Conservation (phyloP, 2,329 filamentous ascomycete genomes). For the Ascomycota sp. region DNA sequence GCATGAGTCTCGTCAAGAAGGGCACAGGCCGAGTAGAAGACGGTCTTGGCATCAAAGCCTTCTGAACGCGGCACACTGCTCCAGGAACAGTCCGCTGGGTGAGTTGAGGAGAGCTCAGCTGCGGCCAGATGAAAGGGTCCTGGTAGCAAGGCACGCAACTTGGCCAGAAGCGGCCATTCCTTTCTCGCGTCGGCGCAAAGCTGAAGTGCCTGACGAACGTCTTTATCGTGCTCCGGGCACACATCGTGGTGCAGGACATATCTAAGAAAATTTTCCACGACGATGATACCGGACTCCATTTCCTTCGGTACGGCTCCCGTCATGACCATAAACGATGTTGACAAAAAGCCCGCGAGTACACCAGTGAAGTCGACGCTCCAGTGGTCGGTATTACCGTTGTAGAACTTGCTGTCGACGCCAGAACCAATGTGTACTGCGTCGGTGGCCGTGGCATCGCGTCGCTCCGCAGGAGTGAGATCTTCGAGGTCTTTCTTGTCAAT, state of each 20-base stretch:
- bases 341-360: slow-evolving; percentile 61
- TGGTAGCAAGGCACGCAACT: slow-evolving; percentile 34
- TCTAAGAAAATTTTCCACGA: slow-evolving; percentile 69
- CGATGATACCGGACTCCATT: slow-evolving; percentile 35
- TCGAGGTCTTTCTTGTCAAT: slow-evolving; percentile 30
- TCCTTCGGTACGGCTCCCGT: slow-evolving; percentile 30
- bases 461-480: slow-evolving; percentile 34
- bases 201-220: slow-evolving; percentile 41
- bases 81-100: slow-evolving; percentile 10
- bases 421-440: slow-evolving; percentile 31
- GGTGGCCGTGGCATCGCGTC: slow-evolving; percentile 39
- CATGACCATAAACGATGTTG: slow-evolving; percentile 28
- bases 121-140: slow-evolving; percentile 65
- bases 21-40: slow-evolving; percentile 22
- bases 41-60: slow-evolving; percentile 17
- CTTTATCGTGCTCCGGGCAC: slow-evolving; percentile 53
- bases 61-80: slow-evolving; percentile 13
- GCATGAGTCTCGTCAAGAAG: slow-evolving; percentile 14
- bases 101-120: slow-evolving; percentile 37
- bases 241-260: slow-evolving; percentile 71
- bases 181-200: slow-evolving; percentile 43
- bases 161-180: slow-evolving; percentile 40
- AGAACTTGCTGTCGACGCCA: slow-evolving; percentile 22
- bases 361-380: slow-evolving; percentile 66
- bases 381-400: slow-evolving; percentile 25